A percentile compares a stretch with the other conserved stretches of the same genome.
Evolutionary conservation across 208 protist genomes (phyloP).

Genomic region (Phytomonas serpens): DNA sequence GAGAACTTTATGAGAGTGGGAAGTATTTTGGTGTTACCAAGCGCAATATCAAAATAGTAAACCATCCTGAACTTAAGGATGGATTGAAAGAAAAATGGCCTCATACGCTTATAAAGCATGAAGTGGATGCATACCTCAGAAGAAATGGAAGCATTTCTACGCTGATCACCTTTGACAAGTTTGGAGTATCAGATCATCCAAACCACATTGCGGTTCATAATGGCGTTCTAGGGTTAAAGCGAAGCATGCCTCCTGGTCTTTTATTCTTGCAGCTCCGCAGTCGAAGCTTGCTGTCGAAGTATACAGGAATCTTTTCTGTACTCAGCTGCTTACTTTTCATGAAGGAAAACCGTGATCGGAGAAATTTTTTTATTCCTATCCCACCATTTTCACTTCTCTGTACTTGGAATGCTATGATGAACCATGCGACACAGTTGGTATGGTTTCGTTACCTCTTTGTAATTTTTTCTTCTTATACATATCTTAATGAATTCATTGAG

Average conservation of each 20-base stretch:
- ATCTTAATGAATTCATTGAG: constrained; percentile 81
- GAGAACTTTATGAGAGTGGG: constrained; percentile 86
- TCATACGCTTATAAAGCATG: constrained; percentile 27
- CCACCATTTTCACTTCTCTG: constrained; percentile 33
- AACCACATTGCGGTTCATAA: constrained; percentile 93
- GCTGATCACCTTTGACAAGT: constrained; percentile 93
- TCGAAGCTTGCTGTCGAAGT: constrained; percentile 55
- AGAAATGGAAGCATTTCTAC: constrained; percentile 57
- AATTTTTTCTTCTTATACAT: constrained; percentile 93
- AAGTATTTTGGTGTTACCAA: constrained; percentile 54
- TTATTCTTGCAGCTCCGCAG: constrained; percentile 58
- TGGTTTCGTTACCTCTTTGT: constrained; percentile 97
- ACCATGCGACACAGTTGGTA: constrained; percentile 91
- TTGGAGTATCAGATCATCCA: constrained; percentile 91
- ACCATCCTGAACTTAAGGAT: constrained; percentile 83
- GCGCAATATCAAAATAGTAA: constrained; percentile 37
- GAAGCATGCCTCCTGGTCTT: constrained; percentile 65
- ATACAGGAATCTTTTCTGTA: constrained; percentile 34
- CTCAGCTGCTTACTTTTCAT: constrained; percentile 19
- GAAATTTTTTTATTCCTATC: constrained; percentile 42
- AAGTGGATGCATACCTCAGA: constrained; percentile 55
- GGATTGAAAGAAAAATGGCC: constrained; percentile 77
- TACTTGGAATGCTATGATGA: constrained; percentile 75
- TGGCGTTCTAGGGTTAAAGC: constrained; percentile 53
- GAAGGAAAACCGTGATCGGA: constrained; percentile 15